Evolutionary conservation across 345 rosid genomes (phyloP).

Genomic region (Corymbia maculata): DNA sequence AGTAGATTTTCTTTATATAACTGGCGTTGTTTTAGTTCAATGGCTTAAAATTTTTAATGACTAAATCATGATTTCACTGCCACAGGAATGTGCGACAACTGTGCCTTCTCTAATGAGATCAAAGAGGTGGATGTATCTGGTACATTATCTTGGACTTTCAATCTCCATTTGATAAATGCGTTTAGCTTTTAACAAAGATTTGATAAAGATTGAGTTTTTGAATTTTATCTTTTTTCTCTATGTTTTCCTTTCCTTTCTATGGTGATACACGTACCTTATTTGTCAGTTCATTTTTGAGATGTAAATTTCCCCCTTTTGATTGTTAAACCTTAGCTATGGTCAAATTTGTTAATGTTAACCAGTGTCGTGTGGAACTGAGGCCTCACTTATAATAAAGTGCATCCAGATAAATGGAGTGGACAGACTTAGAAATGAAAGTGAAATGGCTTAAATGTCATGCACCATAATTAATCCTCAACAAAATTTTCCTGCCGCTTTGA

Average conservation of each 20-base stretch:
- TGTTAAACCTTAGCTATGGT: background rate
- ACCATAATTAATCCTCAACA: background rate
- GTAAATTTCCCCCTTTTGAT: background rate
- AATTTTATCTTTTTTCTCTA: background rate
- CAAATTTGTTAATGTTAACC: background rate
- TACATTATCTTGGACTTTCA: conserved; percentile 22
- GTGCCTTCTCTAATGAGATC: conserved; percentile 63
- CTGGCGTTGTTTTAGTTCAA: background rate
- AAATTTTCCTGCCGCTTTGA: background rate
- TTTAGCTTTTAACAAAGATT: background rate
- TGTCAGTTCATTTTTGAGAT: background rate
- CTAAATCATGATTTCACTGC: conserved; percentile 1
- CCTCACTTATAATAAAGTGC: background rate
- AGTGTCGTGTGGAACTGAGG: background rate
- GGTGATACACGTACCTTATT: background rate
- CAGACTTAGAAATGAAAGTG: background rate
- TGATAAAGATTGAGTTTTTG: background rate
- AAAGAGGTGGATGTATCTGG: conserved; percentile 65
- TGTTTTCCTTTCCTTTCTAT: background rate
- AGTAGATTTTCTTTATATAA: background rate
- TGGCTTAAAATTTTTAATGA: background rate
- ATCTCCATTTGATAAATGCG: background rate
- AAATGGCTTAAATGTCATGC: background rate
- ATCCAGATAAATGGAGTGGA: background rate
- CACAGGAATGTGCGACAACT: conserved; percentile 91